Conservation (phyloP, 805 yeast genomes). For the Priceomyces carsonii region DNA sequence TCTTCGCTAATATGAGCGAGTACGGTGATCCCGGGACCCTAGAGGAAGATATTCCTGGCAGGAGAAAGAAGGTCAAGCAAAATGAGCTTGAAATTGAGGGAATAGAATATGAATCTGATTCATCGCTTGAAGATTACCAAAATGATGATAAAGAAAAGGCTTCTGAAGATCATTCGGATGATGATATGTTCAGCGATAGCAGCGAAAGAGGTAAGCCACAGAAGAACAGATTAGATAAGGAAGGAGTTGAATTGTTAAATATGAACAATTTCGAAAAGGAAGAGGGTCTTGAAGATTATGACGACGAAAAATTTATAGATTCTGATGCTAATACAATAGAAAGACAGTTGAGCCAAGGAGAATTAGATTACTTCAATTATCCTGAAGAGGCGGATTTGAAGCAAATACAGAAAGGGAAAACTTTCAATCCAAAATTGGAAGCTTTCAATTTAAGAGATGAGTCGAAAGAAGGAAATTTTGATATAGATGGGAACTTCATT, state of each 20-base stretch:
- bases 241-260: constrained; percentile 6
- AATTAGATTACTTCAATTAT: constrained; percentile 26
- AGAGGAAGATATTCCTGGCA: constrained; percentile 12
- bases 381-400: constrained; percentile 21
- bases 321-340: constrained; percentile 11
- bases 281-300: constrained; percentile 17
- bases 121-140: constrained; percentile 18
- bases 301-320: constrained; percentile 8
- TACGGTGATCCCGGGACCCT: constrained; percentile 10
- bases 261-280: constrained; percentile 25
- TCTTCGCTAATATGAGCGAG: constrained; percentile 1
- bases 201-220: constrained; percentile 12
- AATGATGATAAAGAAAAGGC: constrained; percentile 10
- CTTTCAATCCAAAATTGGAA: constrained; percentile 49
- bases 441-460: constrained; percentile 64
- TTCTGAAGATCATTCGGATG: constrained; percentile 24
- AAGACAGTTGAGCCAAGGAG: constrained; percentile 10
- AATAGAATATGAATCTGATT: constrained; percentile 26
- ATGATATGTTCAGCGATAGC: constrained; percentile 47
- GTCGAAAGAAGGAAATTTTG: constrained; percentile 58
- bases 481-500: constrained; percentile 59
- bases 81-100: constrained; percentile 16
- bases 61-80: constrained; percentile 11
- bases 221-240: constrained; percentile 7
- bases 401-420: constrained; percentile 8